A percentile compares a stretch with the other conserved stretches of the same genome.
Conservation (phyloP, 768 basidiomycete species). For the Naematelia aurantialba region DNA sequence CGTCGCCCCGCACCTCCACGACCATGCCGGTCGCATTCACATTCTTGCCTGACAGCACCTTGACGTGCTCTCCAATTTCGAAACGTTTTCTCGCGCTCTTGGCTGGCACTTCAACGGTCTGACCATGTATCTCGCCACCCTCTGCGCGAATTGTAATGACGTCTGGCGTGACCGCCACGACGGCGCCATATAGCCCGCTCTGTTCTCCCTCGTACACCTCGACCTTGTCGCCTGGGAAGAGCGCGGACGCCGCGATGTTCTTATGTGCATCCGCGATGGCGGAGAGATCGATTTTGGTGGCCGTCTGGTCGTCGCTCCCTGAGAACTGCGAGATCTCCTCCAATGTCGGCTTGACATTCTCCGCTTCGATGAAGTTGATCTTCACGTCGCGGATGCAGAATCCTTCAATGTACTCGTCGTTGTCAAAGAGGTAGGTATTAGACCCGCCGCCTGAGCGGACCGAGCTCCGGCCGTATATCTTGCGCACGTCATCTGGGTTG, state of each 20-base stretch:
- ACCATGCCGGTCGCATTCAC: constrained; percentile 94
- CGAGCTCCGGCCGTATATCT: constrained; percentile 73
- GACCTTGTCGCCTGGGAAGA: constrained; percentile 97
- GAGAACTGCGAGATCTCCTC: constrained; percentile 94
- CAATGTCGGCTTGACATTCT: constrained; percentile 89
- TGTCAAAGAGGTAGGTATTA: constrained; percentile 73
- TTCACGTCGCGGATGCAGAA: constrained; percentile 96
- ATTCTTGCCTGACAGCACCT: constrained; percentile 94
- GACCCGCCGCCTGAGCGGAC: constrained; percentile 57
- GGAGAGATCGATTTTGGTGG: constrained; percentile 71
- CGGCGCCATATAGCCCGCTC: constrained; percentile 83
- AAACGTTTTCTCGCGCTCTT: constrained; percentile 89
- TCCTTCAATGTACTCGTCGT: constrained; percentile 89
- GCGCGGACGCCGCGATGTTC: constrained; percentile 82
- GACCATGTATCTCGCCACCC: constrained; percentile 61
- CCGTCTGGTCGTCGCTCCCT: constrained; percentile 60
- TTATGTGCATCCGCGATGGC: constrained; percentile 88
- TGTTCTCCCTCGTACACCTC: constrained; percentile 98
- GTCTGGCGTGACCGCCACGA: constrained; percentile 82
- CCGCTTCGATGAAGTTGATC: constrained; percentile 53
- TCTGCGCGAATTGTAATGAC: constrained; percentile 74
- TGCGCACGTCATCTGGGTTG: constrained; percentile 74
- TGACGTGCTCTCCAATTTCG: constrained; percentile 96
- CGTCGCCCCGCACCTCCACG: constrained; percentile 77
- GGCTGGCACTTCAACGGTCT: constrained; percentile 53